Conservation (phyloP, 495 filamentous ascomycete species). For the Parmelia sp. region DNA sequence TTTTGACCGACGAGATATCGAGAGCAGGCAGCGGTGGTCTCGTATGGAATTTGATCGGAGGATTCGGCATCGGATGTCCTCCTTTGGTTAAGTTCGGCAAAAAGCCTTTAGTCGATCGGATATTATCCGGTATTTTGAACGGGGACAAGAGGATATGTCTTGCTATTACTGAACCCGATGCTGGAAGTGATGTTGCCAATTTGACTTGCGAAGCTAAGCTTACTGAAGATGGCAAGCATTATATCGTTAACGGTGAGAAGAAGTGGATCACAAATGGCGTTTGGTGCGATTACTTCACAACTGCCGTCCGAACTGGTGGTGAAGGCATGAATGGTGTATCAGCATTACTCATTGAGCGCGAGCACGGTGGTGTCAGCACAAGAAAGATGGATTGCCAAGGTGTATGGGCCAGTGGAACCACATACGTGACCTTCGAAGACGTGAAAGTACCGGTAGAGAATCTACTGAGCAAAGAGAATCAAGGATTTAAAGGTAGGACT, state of each 20-base stretch:
- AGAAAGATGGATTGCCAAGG: conserved; percentile 97
- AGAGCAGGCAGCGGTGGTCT: conserved; percentile 84
- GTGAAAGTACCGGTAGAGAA: conserved; percentile 98
- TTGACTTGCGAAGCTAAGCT: conserved; percentile 92
- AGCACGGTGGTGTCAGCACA: conserved; percentile 75
- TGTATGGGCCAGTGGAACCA: conserved; percentile 90
- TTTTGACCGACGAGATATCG: conserved; percentile 89
- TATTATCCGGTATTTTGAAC: conserved; percentile 74
- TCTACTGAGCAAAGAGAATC: conserved; percentile 93
- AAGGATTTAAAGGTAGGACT: conserved; percentile 76
- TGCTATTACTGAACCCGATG: conserved; percentile 78
- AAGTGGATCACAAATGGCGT: conserved; percentile 99
- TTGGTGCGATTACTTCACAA: conserved; percentile 96
- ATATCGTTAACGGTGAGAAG: conserved; percentile 99
- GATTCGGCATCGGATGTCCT: conserved; percentile 88
- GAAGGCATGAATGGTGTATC: conserved; percentile 85
- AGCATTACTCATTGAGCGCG: conserved; percentile 82
- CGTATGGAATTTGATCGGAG: conserved; percentile 97
- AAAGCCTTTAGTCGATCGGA: conserved; percentile 76
- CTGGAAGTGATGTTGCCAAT: conserved; percentile 85
- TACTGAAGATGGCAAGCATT: conserved; percentile 90
- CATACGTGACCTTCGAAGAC: conserved; percentile 96
- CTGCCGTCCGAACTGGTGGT: conserved; percentile 82
- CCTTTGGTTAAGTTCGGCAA: conserved; percentile 90
- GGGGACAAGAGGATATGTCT: conserved; percentile 96